Evolutionary conservation across 306 rosid genomes (phyloP).

Genomic region (Vachellia collinsii): DNA sequence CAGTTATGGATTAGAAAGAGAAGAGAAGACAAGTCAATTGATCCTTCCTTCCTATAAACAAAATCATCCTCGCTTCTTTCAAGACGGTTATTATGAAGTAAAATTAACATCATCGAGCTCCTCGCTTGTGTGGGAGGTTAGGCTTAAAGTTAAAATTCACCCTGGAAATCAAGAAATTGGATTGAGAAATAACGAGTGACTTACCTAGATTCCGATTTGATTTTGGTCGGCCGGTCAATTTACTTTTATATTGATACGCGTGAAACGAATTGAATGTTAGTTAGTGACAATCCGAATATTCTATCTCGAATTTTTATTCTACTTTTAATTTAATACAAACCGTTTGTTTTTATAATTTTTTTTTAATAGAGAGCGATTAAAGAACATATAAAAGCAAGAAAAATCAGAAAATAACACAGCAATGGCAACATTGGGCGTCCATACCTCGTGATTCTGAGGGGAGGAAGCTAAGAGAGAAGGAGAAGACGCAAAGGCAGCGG

Average conservation of each 20-base stretch:
- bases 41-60: neutral
- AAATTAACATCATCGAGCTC: neutral
- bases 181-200: neutral
- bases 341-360: neutral
- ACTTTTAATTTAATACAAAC: neutral
- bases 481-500: slow-evolving; percentile 56
- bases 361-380: neutral
- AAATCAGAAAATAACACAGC: neutral
- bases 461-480: slow-evolving; percentile 56
- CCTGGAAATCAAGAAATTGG: neutral
- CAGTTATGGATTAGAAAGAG: neutral
- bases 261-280: neutral
- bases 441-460: slow-evolving; percentile 31
- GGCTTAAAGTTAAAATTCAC: neutral
- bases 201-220: neutral
- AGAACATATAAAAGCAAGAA: neutral
- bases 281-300: neutral
- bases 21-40: neutral
- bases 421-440: neutral
- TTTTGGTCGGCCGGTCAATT: neutral
- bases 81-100: neutral
- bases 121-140: neutral
- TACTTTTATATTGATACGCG: neutral
- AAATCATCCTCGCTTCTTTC: neutral
- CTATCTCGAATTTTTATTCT: neutral